Evolutionary conservation across 495 filamentous ascomycete genomes (phyloP).

Genomic region (Wilcoxina mikolae): DNA sequence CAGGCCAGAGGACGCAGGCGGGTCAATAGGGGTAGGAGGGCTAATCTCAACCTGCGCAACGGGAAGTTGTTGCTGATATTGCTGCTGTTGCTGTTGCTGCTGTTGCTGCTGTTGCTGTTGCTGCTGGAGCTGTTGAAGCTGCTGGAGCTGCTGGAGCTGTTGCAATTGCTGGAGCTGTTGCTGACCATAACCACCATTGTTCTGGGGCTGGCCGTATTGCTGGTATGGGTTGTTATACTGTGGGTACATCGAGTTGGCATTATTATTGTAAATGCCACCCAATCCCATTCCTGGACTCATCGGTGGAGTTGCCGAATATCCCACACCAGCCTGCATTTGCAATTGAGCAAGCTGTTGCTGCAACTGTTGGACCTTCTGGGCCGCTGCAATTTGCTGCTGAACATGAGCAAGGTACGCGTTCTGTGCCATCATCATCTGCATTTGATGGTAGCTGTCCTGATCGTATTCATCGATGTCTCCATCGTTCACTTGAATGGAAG

Average conservation of each 20-base stretch:
- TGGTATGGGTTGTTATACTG: slow-evolving; percentile 7
- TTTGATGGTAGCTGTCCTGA: background rate
- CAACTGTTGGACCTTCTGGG: slow-evolving; percentile 16
- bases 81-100: slow-evolving; percentile 24
- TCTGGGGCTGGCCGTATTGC: background rate
- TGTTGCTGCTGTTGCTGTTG: slow-evolving; percentile 31
- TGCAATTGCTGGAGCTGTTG: slow-evolving; percentile 42
- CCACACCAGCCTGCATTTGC: slow-evolving; percentile 12
- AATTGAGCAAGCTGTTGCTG: slow-evolving; percentile 27
- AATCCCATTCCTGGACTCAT: slow-evolving; percentile 10
- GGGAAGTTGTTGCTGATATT: slow-evolving; percentile 32
- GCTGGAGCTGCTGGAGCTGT: slow-evolving; percentile 24
- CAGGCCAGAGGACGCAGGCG: slow-evolving; percentile 24
- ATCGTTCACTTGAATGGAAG: slow-evolving; percentile 17
- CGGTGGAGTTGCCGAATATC: slow-evolving; percentile 21
- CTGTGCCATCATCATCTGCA: slow-evolving; percentile 6
- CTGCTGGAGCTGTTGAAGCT: slow-evolving; percentile 32
- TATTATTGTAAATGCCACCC: background rate
- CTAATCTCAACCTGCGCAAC: slow-evolving; percentile 18
- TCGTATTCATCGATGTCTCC: slow-evolving; percentile 7
- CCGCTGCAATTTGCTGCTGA: slow-evolving; percentile 8
- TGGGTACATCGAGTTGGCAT: background rate
- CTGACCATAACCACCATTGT: background rate
- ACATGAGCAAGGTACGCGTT: slow-evolving; percentile 1
- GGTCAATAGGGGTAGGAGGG: slow-evolving; percentile 22